Conservation (phyloP, 139 green algal species). For the Yamagishiella unicocca region DNA sequence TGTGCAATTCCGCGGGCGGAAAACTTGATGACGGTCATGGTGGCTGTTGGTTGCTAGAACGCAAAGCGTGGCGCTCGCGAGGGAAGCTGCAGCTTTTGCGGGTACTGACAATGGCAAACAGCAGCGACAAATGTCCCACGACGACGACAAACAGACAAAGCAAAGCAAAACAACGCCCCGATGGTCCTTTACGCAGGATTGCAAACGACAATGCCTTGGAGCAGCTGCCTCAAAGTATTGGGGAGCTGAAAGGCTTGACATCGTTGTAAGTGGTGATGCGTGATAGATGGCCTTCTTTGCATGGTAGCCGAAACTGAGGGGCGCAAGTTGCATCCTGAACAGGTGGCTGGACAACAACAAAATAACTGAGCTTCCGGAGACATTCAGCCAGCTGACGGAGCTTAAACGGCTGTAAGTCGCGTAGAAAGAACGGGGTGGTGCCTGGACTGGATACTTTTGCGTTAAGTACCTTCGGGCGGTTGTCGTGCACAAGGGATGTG, state of each 20-base stretch:
- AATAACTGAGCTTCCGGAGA: slow-evolving; percentile 35
- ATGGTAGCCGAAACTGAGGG: background rate
- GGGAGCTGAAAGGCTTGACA: slow-evolving; percentile 16
- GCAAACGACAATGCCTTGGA: slow-evolving; percentile 45
- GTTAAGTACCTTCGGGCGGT: background rate
- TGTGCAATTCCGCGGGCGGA: too few relatives aligned
- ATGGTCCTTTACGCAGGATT: slow-evolving; percentile 27
- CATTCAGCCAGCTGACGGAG: slow-evolving; percentile 29
- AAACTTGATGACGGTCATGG: too few relatives aligned
- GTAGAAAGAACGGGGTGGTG: background rate
- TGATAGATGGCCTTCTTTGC: background rate
- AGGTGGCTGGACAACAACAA: slow-evolving; percentile 49
- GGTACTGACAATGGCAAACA: too few relatives aligned
- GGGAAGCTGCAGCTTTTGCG: too few relatives aligned
- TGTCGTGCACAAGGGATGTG: background rate
- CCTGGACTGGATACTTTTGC: background rate
- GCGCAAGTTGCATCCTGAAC: background rate
- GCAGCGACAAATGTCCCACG: too few relatives aligned
- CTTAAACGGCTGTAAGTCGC: slow-evolving; percentile 39
- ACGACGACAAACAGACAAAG: too few relatives aligned
- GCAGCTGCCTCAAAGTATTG: slow-evolving; percentile 39
- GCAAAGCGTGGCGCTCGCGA: too few relatives aligned
- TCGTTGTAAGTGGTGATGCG: slow-evolving; percentile 39
- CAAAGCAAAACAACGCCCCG: too few relatives aligned
- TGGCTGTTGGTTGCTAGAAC: too few relatives aligned